Evolutionary conservation across 2,329 filamentous ascomycete species (phyloP).

Genomic region (Pyricularia sp.): DNA sequence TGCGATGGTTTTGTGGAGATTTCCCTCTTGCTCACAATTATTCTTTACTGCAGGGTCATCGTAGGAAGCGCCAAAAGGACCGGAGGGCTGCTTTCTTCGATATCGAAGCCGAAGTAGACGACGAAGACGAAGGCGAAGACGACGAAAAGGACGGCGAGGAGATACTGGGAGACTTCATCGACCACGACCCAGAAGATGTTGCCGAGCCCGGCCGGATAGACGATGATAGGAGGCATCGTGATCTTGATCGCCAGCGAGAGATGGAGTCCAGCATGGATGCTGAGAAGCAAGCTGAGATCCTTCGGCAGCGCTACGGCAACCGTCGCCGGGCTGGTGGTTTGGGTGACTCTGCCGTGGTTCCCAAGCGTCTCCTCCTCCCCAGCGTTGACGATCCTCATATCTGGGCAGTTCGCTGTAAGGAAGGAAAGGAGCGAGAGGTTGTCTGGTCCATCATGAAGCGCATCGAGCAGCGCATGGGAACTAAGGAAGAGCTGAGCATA

Average conservation of each 20-base stretch:
- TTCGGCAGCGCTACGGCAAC: slow-evolving; percentile 80
- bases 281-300: slow-evolving; percentile 78
- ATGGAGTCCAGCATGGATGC: slow-evolving; percentile 79
- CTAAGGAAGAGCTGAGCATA: slow-evolving; percentile 70
- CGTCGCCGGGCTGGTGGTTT: slow-evolving; percentile 51
- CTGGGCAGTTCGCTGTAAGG: slow-evolving; percentile 85
- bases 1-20: too few relatives aligned
- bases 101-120: slow-evolving; percentile 95
- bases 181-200: slow-evolving; percentile 79
- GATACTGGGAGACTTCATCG: slow-evolving; percentile 63
- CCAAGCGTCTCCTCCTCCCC: slow-evolving; percentile 75
- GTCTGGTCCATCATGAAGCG: slow-evolving; percentile 80
- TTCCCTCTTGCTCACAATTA: neutral
- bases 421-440: slow-evolving; percentile 89
- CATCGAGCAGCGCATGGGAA: slow-evolving; percentile 64
- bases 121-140: slow-evolving; percentile 77
- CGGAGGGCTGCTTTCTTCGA: slow-evolving; percentile 82
- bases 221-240: slow-evolving; percentile 85
- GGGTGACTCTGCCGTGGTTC: slow-evolving; percentile 63
- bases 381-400: slow-evolving; percentile 93
- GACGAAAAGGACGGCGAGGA: slow-evolving; percentile 82
- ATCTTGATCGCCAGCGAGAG: slow-evolving; percentile 86
- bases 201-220: slow-evolving; percentile 67
- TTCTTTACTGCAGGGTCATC: slow-evolving; percentile 39
- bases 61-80: slow-evolving; percentile 64